Evolutionary conservation across 2,329 filamentous ascomycete genomes (phyloP), one percentile per base, ranked within the genome.

Genomic region (Colletotrichum neosansevieriae): DNA sequence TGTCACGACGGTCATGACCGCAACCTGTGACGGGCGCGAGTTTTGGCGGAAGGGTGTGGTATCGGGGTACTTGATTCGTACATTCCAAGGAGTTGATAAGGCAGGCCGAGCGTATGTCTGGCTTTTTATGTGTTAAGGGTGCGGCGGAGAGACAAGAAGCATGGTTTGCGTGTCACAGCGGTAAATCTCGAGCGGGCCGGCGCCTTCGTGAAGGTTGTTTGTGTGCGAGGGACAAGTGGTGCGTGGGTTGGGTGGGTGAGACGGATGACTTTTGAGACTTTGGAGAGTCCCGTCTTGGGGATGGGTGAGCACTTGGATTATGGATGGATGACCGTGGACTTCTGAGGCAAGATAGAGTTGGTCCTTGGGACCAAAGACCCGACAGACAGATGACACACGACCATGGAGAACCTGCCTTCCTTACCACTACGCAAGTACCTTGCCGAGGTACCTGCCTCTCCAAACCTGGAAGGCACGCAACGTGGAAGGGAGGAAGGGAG

Each of bases 41-140:
- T 9, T 45, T 58, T 63, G 53, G 60, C n/a, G 38, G 59, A 67
- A 40, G 49, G 60, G 61, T 59, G 38, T 59, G 65, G 61, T 68
- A 68, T 65, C 54, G 36, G 17, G 51, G 64, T 67, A 67, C 64
- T 51, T 58, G 51, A 45, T 58, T 29, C 44, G 59, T 67, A 67
- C 51, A 47, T 56, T 24, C 32, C 36, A 13, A 15, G 19, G 17
- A 21, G 47, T 21, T 19, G 51, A 54, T 60, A 56, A 45, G 57
- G 63, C 58, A 66, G 58, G 58, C 9, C 36, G 36, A 24, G 45
- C 24, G 54, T 32, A 51, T 45, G 64, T 61, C 34, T 51, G 24
- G 29, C 17, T 45, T 17, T 47, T 10, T 32, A 12, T 6, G 40
- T 58, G 54, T 32, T 54, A 54, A 11, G n/a, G 50, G 42, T 19